Evolutionary conservation across 2,329 filamentous ascomycete species (phyloP).

Genomic region (Metarhizium album): DNA sequence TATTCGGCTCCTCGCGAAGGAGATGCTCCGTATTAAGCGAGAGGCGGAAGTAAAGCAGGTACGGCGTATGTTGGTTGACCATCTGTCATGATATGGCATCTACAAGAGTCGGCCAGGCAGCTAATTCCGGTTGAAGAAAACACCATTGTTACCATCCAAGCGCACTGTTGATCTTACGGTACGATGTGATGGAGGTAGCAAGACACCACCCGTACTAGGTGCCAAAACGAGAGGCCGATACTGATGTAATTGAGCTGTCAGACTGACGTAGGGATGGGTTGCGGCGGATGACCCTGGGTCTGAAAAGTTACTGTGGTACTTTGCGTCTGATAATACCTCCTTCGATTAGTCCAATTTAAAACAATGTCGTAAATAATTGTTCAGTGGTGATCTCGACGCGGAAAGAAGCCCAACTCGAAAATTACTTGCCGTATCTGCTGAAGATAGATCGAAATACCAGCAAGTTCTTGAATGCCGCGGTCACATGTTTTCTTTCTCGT

Average conservation of each 20-base stretch:
- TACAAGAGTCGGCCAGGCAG: not conserved
- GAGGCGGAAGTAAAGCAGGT: not conserved
- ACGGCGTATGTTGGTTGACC: not conserved
- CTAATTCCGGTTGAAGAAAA: not conserved
- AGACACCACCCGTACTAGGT: not conserved
- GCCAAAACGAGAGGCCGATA: not conserved
- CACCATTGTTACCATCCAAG: not conserved
- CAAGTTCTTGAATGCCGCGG: too few relatives aligned
- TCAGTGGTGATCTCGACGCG: too few relatives aligned
- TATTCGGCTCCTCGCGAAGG: conserved; percentile 11
- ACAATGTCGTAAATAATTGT: too few relatives aligned
- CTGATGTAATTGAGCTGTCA: conserved; percentile 2
- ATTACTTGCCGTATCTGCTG: too few relatives aligned
- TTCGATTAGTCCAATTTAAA: too few relatives aligned
- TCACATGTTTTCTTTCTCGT: too few relatives aligned
- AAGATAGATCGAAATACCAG: too few relatives aligned
- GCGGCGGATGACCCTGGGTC: not conserved
- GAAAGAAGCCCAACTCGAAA: too few relatives aligned
- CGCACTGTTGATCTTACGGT: conserved; percentile 8
- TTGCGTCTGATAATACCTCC: not conserved
- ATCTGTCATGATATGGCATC: not conserved
- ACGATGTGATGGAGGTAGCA: not conserved
- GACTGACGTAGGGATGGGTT: not conserved
- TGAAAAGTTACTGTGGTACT: not conserved
- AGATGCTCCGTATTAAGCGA: conserved; percentile 9